Base-by-base conservation (phyloP, 495 filamentous ascomycete genomes). In the Cryomyces minteri region DNA sequence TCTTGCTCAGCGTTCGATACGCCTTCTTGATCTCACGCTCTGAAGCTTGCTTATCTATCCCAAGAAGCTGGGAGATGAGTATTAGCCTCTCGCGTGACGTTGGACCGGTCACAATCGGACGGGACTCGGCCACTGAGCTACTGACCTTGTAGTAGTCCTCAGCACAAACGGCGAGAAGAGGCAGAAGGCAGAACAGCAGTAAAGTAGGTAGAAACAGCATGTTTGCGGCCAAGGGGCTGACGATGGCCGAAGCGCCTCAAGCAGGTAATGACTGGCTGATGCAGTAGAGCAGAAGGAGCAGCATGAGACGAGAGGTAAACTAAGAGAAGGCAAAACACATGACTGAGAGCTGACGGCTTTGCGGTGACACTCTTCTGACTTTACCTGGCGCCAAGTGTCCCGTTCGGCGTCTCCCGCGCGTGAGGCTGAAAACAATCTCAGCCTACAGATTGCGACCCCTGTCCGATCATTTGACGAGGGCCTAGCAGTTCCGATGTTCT, bases 11-110 rank as follows among this genome's bases (percentile, higher is more conserved):
- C 41, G 74, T 80, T 42, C 86, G 76, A 62, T 99, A 99, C 32
- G 90, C 92, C n/a, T 80, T 77, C 64, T 96, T 99, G 64, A 98
- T 87, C 57, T 96, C 85, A 53, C 75, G 76, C 41, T 94, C 88
- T 10, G 75, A 82, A 4, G 90, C 88, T 18, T 75, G 68, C 58
- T 80, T 86, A 57, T 82, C 71, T 54, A 98, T 60, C 41, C 82
- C 84, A 32, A 98, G 74, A 39, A 92, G 69, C 72, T 82, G 45
- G 14, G 29, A 38, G 10, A 12, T 8, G 14, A 34, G 28, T 6
- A 47, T 7, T 32, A 11, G 37, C 4, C 6, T 5, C 29, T n/a
- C 28, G 11, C 14, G 45, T 10, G 32, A 32, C 9, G 1, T 41
- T 40, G 12, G 5, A 40, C 32, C n/a, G 41, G 30, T 2, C 2